Conservation (phyloP, 2,329 filamentous ascomycete genomes). For the Aspergillus texensis region DNA sequence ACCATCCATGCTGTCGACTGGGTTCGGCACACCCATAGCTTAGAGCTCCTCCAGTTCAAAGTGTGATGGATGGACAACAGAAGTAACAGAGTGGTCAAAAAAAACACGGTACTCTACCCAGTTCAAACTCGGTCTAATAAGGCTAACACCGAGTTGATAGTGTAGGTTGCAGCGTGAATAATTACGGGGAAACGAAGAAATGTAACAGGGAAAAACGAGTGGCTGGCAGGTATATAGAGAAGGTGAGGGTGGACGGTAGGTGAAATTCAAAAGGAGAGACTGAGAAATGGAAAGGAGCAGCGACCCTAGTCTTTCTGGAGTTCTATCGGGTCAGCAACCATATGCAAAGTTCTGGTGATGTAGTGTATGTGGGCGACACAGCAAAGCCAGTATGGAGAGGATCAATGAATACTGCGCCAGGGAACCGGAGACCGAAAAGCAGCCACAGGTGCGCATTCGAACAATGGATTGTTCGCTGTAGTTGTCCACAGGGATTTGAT, state of each 20-base stretch:
- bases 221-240: slow-evolving; percentile 12
- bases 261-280: slow-evolving; percentile 14
- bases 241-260: not conserved
- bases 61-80: slow-evolving; percentile 12
- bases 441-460: slow-evolving; percentile 21
- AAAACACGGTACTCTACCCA: slow-evolving; percentile 15
- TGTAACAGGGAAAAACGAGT: slow-evolving; percentile 14
- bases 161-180: not conserved
- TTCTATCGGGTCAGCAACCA: slow-evolving; percentile 18
- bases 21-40: slow-evolving; percentile 22
- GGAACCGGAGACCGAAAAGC: slow-evolving; percentile 17
- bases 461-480: slow-evolving; percentile 40
- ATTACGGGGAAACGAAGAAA: not conserved
- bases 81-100: slow-evolving; percentile 10
- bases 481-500: slow-evolving; percentile 19
- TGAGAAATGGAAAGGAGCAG: slow-evolving; percentile 13
- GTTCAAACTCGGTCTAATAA: slow-evolving; percentile 31
- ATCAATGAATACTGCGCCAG: slow-evolving; percentile 14
- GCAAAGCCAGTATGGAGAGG: slow-evolving; percentile 17
- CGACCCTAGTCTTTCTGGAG: slow-evolving; percentile 11
- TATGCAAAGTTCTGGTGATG: not conserved
- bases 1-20: slow-evolving; percentile 41
- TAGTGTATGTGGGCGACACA: slow-evolving; percentile 15
- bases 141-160: slow-evolving; percentile 12
- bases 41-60: slow-evolving; percentile 17